Base-by-base conservation (phyloP, 2,329 filamentous ascomycete genomes). In the Aspergillus candidus region DNA sequence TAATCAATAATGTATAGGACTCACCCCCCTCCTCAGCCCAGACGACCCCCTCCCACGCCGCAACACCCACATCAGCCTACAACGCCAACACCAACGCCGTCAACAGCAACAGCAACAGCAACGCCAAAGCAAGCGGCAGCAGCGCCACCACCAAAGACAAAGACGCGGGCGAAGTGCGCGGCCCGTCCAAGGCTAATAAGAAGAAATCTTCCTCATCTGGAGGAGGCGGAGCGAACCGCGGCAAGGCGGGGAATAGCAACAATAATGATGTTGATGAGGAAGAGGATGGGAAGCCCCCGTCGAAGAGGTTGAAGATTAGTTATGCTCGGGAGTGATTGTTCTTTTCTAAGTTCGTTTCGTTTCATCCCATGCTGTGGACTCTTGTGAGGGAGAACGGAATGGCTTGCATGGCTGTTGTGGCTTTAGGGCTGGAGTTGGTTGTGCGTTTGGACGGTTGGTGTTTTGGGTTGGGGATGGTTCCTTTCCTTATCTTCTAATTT, bases 31-130 rank as follows among this genome's bases (percentile, higher is more conserved):
- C 68, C 3, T 71, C 69, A n/a, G 63, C 61, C 11, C 66, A 70
- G 44, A 72, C 67, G 11, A 74, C 72, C 0, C 71, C 71, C 2
- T 71, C 70, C 18, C 68, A 71, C 39, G 70, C 69, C 2, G 65
- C 67, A 3, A 73, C 72, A 0, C 72, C 72, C 2, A 70, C 65
- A 4, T 71, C 68, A 2, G 59, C 59, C 27, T 49, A 59, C 35
- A 60, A 59, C 17, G 61, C 60, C 1, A 58, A 60, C 22, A 44
- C 49, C 2, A 60, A 15, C 15, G 15, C 15, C 15, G 15, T 27
- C 18, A 8, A 8, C 22, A 10, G 8, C 22, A 27, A 8, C 22
- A 10, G 22, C 8, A 27, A 27, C 22, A 27, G 22, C 8, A 27
- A 27, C 8, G 22, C 22, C 22, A 27, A 27, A 18, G 18, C 18